Conservation (phyloP, 1,139 yeast species). For the Zygosaccharomyces sapae region DNA sequence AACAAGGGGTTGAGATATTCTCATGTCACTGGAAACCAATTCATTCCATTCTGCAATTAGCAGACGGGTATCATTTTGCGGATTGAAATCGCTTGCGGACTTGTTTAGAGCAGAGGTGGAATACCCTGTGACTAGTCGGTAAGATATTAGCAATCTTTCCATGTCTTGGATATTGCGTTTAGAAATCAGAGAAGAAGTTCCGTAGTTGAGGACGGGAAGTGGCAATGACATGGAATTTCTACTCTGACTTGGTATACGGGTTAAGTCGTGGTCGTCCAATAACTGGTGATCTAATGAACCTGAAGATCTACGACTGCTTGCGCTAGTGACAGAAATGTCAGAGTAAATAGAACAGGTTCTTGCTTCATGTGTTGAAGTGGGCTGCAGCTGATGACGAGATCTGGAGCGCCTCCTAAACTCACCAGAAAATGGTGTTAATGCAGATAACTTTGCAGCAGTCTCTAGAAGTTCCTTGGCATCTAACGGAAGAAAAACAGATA, state of each 20-base stretch:
- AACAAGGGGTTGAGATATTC: slow-evolving; percentile 10
- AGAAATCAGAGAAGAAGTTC: slow-evolving; percentile 34
- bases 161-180: slow-evolving; percentile 34
- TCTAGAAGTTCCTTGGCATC: slow-evolving; percentile 62
- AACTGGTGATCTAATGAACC: slow-evolving; percentile 39
- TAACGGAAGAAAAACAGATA: slow-evolving; percentile 52
- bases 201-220: slow-evolving; percentile 33
- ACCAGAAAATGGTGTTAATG: slow-evolving; percentile 25
- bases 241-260: slow-evolving; percentile 32
- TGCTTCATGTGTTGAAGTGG: slow-evolving; percentile 38
- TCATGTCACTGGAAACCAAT: slow-evolving; percentile 6
- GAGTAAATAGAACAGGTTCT: slow-evolving; percentile 32
- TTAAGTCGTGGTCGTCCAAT: slow-evolving; percentile 39
- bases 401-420: slow-evolving; percentile 19
- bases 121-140: slow-evolving; percentile 22
- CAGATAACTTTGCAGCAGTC: slow-evolving; percentile 52
- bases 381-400: slow-evolving; percentile 41
- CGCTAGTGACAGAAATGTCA: slow-evolving; percentile 29
- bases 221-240: slow-evolving; percentile 36
- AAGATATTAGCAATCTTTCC: slow-evolving; percentile 31
- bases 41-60: slow-evolving; percentile 18
- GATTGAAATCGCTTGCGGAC: slow-evolving; percentile 6
- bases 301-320: slow-evolving; percentile 32
- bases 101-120: slow-evolving; percentile 4
- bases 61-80: slow-evolving; percentile 10